Evolutionary conservation across 371 early-diverging fungal genomes (phyloP).

Genomic region (Lichtheimia ornata): DNA sequence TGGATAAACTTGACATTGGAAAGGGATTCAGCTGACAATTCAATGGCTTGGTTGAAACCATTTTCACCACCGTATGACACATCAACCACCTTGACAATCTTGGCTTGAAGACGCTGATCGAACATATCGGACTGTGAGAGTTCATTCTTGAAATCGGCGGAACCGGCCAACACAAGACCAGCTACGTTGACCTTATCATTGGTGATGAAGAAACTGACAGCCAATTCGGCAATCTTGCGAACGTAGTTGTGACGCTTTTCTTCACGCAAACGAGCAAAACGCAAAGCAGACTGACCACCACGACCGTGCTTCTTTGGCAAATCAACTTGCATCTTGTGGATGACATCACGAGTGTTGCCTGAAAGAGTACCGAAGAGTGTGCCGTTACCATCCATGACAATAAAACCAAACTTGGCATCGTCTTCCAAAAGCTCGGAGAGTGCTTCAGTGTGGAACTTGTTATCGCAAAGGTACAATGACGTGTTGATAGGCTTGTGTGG

Average conservation of each 20-base stretch:
- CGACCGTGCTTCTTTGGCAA: conserved; percentile 99
- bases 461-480: conserved; percentile 97
- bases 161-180: conserved; percentile 94
- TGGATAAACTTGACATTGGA: conserved; percentile 95
- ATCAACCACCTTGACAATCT: conserved; percentile 92
- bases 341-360: conserved; percentile 93
- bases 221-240: conserved; percentile 95
- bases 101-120: conserved; percentile 85
- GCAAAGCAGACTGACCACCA: conserved; percentile 98
- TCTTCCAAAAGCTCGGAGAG: conserved; percentile 87
- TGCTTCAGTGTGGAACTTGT: conserved; percentile 98
- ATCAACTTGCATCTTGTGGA: conserved; percentile 93
- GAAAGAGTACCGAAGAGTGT: conserved; percentile 92
- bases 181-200: conserved; percentile 91
- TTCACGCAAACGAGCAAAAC: conserved; percentile 97
- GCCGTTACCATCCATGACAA: conserved; percentile 98
- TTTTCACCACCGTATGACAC: conserved; percentile 98
- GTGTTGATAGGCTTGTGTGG: conserved; percentile 99
- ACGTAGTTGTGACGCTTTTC: conserved; percentile 99
- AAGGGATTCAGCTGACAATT: conserved; percentile 86
- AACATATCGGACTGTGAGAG: conserved; percentile 89
- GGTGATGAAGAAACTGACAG: conserved; percentile 90
- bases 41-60: conserved; percentile 98
- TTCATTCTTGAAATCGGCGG: conserved; percentile 97
- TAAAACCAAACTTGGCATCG: conserved; percentile 96